A percentile compares a stretch with the other conserved stretches of the same genome.
Evolutionary conservation across 2,329 filamentous ascomycete species (phyloP).

Genomic region (Herpotrichia juniperi): DNA sequence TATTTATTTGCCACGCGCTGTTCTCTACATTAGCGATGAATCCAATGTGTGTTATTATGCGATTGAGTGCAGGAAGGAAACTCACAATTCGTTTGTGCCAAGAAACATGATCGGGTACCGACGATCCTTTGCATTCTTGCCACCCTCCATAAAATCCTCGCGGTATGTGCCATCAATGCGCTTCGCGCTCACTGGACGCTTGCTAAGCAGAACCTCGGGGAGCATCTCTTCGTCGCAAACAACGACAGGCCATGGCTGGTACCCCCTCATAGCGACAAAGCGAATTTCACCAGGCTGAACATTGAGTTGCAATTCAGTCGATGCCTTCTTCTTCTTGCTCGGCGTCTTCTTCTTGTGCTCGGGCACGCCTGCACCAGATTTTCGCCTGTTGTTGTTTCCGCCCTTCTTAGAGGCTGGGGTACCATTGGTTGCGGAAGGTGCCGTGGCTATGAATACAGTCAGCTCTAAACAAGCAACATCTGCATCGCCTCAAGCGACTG

Average conservation of each 20-base stretch:
- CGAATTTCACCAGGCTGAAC: slow-evolving; percentile 91
- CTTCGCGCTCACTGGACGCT: slow-evolving; percentile 82
- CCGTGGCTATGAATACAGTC: slow-evolving; percentile 36
- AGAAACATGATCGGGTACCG: slow-evolving; percentile 96
- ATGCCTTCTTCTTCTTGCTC: slow-evolving; percentile 82
- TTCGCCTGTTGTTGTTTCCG: slow-evolving; percentile 60
- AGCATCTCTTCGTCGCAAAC: slow-evolving; percentile 96
- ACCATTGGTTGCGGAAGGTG: slow-evolving; percentile 55
- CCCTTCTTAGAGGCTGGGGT: slow-evolving; percentile 52
- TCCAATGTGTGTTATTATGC: neutral
- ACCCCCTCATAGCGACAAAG: slow-evolving; percentile 92
- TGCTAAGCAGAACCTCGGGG: slow-evolving; percentile 75
- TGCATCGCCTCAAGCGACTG: neutral
- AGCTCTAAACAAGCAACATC: slow-evolving; percentile 10
- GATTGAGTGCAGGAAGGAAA: slow-evolving; percentile 28
- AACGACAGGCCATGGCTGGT: slow-evolving; percentile 91
- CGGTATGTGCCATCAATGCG: slow-evolving; percentile 84
- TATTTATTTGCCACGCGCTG: slow-evolving; percentile 92
- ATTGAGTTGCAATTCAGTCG: slow-evolving; percentile 69
- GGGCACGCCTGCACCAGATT: slow-evolving; percentile 70
- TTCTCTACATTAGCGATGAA: slow-evolving; percentile 1
- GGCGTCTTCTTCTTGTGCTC: slow-evolving; percentile 75
- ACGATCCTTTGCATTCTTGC: slow-evolving; percentile 82
- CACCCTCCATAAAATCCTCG: slow-evolving; percentile 85
- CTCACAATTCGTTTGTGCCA: slow-evolving; percentile 96